Evolutionary conservation across 2,329 filamentous ascomycete genomes (phyloP), one percentile per base, ranked within the genome.

Genomic region (Colletotrichum gloeosporioides): DNA sequence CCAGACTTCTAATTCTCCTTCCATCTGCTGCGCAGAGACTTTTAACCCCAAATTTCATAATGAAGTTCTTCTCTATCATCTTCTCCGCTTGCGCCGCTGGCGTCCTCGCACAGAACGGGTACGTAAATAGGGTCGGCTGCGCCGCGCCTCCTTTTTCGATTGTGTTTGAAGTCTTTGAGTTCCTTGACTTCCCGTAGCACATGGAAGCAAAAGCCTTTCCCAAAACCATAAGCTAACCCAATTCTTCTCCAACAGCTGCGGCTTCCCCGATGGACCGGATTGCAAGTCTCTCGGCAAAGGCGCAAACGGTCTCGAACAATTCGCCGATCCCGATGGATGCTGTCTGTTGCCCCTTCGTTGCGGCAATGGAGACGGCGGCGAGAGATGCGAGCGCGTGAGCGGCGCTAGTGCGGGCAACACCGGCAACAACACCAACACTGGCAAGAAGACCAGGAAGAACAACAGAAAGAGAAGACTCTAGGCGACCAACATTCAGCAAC

Each of bases 261-360:
- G 59, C 18, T 73, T 76, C 12, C 73, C 55, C 13, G 55, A 68
- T 13, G 55, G 55, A 15, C 69, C 57, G 7, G 31, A 59, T 22
- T 73, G 74, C 44, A n/a, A 74, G 22, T 76, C 71, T 2, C 29
- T 74, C n/a, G 70, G 59, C 32, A 32, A 44, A 13, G 57, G 71
- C 1, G 57, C 59, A 4, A 61, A 69, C 4, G 71, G 70, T 8
- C 64, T 74, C 4, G 71, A 74, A 61, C 74, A 69, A n/a, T 74
- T 76, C 13, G 32, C 34, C 4, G 69, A 75, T n/a, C 64, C 34
- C 3, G 55, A 67, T 27, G 69, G 69, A 9, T 72, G 69, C n/a
- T 73, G 69, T 27, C 18, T 68, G 9, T 16, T 73, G 8, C 73
- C 73, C 8, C 13, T 53, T 10, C 69, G 73, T 2, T 73, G 73